Conservation (phyloP, 2,329 filamentous ascomycete species). For the Myriosclerotinia curreyana region DNA sequence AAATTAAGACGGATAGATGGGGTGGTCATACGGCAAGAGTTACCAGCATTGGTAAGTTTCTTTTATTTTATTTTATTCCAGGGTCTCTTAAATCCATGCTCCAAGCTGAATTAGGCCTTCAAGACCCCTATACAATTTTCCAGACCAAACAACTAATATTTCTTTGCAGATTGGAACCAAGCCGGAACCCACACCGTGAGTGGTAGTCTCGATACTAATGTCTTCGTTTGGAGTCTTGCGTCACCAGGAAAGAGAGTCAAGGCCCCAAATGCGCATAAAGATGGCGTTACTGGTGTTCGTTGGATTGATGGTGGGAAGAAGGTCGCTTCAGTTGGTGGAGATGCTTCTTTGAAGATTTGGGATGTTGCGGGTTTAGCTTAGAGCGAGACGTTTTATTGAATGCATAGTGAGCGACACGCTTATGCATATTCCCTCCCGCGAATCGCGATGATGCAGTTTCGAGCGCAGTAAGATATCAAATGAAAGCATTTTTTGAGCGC, state of each 20-base stretch:
- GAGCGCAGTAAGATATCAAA: background rate
- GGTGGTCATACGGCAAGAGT: slow-evolving; percentile 67
- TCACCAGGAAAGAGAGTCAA: slow-evolving; percentile 84
- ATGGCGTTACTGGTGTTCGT: slow-evolving; percentile 83
- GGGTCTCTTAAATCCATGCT: background rate
- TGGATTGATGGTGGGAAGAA: slow-evolving; percentile 68
- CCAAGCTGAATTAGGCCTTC: background rate
- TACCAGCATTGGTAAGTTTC: slow-evolving; percentile 48
- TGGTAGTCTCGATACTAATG: slow-evolving; percentile 84
- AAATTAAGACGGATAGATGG: slow-evolving; percentile 77
- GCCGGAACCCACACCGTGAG: slow-evolving; percentile 76
- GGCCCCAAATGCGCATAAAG: slow-evolving; percentile 87
- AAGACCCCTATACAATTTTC: background rate
- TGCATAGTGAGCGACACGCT: background rate
- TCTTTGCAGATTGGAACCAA: slow-evolving; percentile 64
- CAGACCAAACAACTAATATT: slow-evolving; percentile 1
- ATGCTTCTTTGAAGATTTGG: slow-evolving; percentile 93
- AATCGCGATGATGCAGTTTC: background rate
- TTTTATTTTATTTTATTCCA: background rate
- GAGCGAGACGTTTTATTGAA: slow-evolving; percentile 10
- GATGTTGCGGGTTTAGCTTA: slow-evolving; percentile 56
- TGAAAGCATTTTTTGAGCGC: background rate
- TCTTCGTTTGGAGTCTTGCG: slow-evolving; percentile 84
- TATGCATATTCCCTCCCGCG: slow-evolving; percentile 9
- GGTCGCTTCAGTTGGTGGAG: slow-evolving; percentile 77